Evolutionary conservation across 192 early-diverging fungal genomes (phyloP), one percentile per base, ranked within the genome.

Genomic region (Backusella circina): DNA sequence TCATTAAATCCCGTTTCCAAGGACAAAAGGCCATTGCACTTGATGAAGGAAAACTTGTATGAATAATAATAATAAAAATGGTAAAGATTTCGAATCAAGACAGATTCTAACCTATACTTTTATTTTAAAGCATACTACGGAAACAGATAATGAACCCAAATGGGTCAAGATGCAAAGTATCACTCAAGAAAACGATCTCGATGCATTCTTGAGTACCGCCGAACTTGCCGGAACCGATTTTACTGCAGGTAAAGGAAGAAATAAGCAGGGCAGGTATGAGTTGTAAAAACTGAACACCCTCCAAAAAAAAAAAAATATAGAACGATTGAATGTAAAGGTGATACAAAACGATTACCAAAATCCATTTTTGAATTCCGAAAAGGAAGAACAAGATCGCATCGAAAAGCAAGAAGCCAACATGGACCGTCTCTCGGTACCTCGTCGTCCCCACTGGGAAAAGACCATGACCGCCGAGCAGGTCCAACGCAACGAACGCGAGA

Each of bases 111-210:
- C n/a, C n/a, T n/a, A n/a, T n/a, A n/a, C n/a, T 26, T 37, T 16
- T 61, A 33, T 26, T 31, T 13, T 44, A 31, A 71, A 89, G 89
- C 95, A 96, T 86, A 95, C 95, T 18, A 94, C 93, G 0, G 95
- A 96, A 37, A 80, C 91, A 5, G 88, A 95, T 70, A 95, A 98
- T 80, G 91, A 91, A 36, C 89, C 90, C 21, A 89, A 87, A 28
- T 97, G 95, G 93, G 88, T 88, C 18, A 92, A 91, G 75, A 92
- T 97, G 84, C 94, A 95, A 84, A 96, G 95, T 65, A 92, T 99
- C 76, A 99, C 98, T 54, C 92, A 98, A 78, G 95, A 99, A 77
- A 93, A 95, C 66, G 97, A 99, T 85, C 85, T 99, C 13, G 97
- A 99, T 41, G 96, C 94, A 35, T 99, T 99, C 79, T 86, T 99